Evolutionary conservation across 768 basidiomycete species (phyloP).

Genomic region (Phlegmacium glaucopus): DNA sequence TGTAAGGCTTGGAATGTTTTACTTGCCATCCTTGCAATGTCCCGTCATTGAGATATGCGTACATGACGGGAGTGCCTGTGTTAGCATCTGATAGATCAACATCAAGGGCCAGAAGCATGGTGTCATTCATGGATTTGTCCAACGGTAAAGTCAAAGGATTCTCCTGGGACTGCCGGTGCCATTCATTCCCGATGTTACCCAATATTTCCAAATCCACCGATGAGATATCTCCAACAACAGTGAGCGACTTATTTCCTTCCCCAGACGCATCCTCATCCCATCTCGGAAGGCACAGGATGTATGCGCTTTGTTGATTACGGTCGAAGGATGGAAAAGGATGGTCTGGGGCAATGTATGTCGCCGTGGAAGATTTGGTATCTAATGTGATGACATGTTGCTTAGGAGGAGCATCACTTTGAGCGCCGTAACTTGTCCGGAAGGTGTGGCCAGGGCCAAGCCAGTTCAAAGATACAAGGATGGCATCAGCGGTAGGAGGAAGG

Average conservation of each 20-base stretch:
- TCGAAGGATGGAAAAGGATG: constrained; percentile 40
- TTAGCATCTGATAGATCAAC: constrained; percentile 58
- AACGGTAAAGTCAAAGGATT: constrained; percentile 62
- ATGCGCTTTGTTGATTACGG: constrained; percentile 35
- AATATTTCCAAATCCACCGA: constrained; percentile 48
- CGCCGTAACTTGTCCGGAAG: constrained; percentile 63
- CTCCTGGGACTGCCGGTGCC: constrained; percentile 49
- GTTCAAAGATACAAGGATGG: constrained; percentile 46
- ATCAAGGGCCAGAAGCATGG: constrained; percentile 60
- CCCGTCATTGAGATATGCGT: constrained; percentile 76
- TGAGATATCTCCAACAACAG: constrained; percentile 43
- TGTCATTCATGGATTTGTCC: constrained; percentile 68
- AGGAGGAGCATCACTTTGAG: constrained; percentile 30
- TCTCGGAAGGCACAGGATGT: constrained; percentile 35
- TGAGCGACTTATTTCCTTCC: constrained; percentile 37
- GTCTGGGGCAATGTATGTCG: constrained; percentile 34
- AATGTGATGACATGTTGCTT: constrained; percentile 43
- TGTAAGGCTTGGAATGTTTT: constrained; percentile 57
- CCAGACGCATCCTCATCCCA: constrained; percentile 41
- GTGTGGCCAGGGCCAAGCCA: constrained; percentile 71
- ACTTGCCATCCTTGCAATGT: constrained; percentile 73
- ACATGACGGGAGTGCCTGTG: constrained; percentile 54
- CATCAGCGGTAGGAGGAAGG: constrained; percentile 54
- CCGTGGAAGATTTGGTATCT: constrained; percentile 38
- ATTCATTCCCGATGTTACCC: constrained; percentile 35